Evolutionary conservation across 2,329 filamentous ascomycete genomes (phyloP).

Genomic region (Tolypocladium endophyticum): DNA sequence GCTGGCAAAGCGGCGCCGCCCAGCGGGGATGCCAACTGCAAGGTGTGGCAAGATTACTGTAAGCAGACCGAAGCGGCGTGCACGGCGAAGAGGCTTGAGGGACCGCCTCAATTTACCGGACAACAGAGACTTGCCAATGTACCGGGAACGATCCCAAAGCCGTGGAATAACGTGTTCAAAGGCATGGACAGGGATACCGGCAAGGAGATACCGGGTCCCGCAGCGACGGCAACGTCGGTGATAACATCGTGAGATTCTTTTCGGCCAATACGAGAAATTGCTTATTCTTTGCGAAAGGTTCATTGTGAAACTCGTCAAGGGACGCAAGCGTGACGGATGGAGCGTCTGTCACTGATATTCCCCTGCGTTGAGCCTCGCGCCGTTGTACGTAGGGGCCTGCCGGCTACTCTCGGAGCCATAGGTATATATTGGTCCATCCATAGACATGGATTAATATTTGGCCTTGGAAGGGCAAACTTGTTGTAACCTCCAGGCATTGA

Average conservation of each 20-base stretch:
- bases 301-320: neutral
- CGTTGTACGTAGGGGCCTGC: neutral
- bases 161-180: conserved; percentile 26
- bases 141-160: conserved; percentile 22
- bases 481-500: too few relatives aligned
- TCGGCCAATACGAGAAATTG: neutral
- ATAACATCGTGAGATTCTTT: too few relatives aligned
- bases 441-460: too few relatives aligned
- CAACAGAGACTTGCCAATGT: conserved; percentile 17
- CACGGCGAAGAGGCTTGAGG: conserved; percentile 28
- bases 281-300: neutral
- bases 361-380: neutral
- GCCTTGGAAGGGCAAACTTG: too few relatives aligned
- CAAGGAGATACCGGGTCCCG: conserved; percentile 28
- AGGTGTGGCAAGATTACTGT: conserved; percentile 54
- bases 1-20: conserved; percentile 49
- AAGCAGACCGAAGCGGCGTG: conserved; percentile 32
- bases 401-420: neutral
- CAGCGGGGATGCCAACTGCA: conserved; percentile 49
- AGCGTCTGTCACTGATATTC: neutral
- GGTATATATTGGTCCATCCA: too few relatives aligned
- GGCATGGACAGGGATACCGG: conserved; percentile 29
- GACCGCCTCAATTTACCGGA: conserved; percentile 34
- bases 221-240: too few relatives aligned
- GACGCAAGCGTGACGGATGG: neutral